Evolutionary conservation across 2,329 filamentous ascomycete species (phyloP).

Genomic region (Diaporthe sp.): DNA sequence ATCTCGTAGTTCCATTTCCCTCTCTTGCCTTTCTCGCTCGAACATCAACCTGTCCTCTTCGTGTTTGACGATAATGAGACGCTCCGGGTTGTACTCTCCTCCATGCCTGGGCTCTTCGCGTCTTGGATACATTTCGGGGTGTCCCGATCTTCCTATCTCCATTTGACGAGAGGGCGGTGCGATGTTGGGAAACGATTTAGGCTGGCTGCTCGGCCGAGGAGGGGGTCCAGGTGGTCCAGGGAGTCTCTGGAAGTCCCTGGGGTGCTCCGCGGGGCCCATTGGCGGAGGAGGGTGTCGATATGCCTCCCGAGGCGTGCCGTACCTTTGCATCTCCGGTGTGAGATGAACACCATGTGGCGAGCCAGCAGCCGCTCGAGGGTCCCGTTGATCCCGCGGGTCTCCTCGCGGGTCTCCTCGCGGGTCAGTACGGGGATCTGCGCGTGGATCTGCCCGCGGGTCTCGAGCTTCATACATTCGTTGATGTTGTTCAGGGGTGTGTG

Average conservation of each 20-base stretch:
- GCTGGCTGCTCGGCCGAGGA: slow-evolving; percentile 66
- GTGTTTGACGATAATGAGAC: slow-evolving; percentile 61
- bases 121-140: slow-evolving; percentile 61
- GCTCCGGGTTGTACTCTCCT: slow-evolving; percentile 68
- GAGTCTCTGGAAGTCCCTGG: slow-evolving; percentile 55
- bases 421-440: slow-evolving; percentile 6
- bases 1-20: slow-evolving; percentile 59
- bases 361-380: slow-evolving; percentile 54
- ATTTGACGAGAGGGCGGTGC: slow-evolving; percentile 58
- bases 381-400: slow-evolving; percentile 55
- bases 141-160: slow-evolving; percentile 60
- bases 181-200: slow-evolving; percentile 62
- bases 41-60: slow-evolving; percentile 68
- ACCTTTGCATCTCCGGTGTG: slow-evolving; percentile 71
- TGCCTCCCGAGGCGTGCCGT: slow-evolving; percentile 68
- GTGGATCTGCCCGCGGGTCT: slow-evolving; percentile 47
- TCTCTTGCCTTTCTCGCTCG: slow-evolving; percentile 55
- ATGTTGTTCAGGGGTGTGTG: slow-evolving; percentile 79
- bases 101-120: slow-evolving; percentile 62
- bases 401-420: slow-evolving; percentile 7
- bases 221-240: slow-evolving; percentile 56
- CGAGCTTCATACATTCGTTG: slow-evolving; percentile 66
- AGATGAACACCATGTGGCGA: slow-evolving; percentile 66
- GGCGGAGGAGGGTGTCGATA: slow-evolving; percentile 66
- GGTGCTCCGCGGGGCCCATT: slow-evolving; percentile 58